Percentiles rank a stretch among this genome's conserved stretches.
These are phyloP conservation scores for Centrapalus pauciflorus DNA, from an alignment of 129 eudicot species.

Conservation along the genomic window DNA sequence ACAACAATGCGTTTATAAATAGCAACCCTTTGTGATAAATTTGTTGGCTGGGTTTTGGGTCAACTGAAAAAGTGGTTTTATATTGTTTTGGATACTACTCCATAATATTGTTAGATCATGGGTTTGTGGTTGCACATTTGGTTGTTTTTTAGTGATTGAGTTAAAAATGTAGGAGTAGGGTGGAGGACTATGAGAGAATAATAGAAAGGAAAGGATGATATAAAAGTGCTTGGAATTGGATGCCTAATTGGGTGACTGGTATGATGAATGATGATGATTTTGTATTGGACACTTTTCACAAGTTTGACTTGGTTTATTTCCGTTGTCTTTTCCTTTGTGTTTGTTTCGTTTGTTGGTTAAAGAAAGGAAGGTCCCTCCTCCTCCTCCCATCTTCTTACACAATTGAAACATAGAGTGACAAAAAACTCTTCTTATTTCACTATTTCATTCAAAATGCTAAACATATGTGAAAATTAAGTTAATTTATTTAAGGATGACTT, in stretches of 20 bases:
- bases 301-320: constrained; percentile 28
- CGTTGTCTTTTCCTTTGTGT: constrained; percentile 27
- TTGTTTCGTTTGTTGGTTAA: constrained; percentile 9
- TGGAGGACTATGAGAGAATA: constrained; percentile 27
- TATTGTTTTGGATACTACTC: constrained; percentile 18
- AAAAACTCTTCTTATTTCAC: no score
- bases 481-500: no score
- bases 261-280: constrained; percentile 14
- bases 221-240: constrained; percentile 17
- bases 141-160: constrained; percentile 34
- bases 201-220: no score
- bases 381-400: constrained; percentile 10
- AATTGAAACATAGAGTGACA: constrained; percentile 29
- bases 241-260: constrained; percentile 16
- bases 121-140: constrained; percentile 27
- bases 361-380: no score
- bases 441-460: constrained; percentile 15
- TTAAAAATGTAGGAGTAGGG: no score
- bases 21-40: constrained; percentile 21
- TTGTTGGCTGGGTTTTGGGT: constrained; percentile 22
- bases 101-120: constrained; percentile 25
- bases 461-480: no score
- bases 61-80: constrained; percentile 22
- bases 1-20: constrained; percentile 22
- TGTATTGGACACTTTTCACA: constrained; percentile 9